These are phyloP conservation scores for Oryza brachyantha DNA, from an alignment of 176 grass and related monocot genomes.

Conservation along the genomic window DNA sequence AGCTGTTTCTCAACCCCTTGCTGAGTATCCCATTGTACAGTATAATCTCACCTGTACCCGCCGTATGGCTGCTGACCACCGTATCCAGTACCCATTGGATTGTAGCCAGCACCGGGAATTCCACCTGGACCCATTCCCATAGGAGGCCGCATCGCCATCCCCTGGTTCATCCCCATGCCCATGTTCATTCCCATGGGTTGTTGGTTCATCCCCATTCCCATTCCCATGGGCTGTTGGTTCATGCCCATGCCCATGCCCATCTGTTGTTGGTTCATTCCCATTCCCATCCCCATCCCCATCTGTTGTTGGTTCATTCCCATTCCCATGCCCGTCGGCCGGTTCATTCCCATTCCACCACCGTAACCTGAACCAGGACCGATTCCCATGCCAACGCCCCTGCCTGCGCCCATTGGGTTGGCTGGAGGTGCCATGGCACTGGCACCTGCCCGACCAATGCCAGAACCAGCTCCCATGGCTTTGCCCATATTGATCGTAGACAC, in stretches of 20 bases:
- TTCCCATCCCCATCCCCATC: conserved; percentile 64
- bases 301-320: conserved; percentile 57
- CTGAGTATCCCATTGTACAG: background rate
- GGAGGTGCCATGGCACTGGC: conserved; percentile 44
- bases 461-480: conserved; percentile 94
- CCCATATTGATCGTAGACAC: conserved; percentile 82
- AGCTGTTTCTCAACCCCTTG: conserved; percentile 15
- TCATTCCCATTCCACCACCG: conserved; percentile 63
- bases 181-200: conserved; percentile 45
- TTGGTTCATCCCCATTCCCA: conserved; percentile 50
- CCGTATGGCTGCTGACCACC: conserved; percentile 77
- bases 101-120: conserved; percentile 71
- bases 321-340: conserved; percentile 49
- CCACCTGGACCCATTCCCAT: conserved; percentile 60
- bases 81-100: conserved; percentile 70
- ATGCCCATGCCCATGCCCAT: conserved; percentile 64
- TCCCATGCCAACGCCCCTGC: conserved; percentile 50
- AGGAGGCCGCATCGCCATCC: conserved; percentile 62
- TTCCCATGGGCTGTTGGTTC: conserved; percentile 50
- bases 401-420: conserved; percentile 62
- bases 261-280: conserved; percentile 52
- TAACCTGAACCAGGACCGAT: conserved; percentile 31
- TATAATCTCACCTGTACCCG: conserved; percentile 68
- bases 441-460: conserved; percentile 64
- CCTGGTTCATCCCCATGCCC: conserved; percentile 62